Evolutionary conservation across 805 yeast species (phyloP).

Genomic region (Maudiozyma saulgeensis): DNA sequence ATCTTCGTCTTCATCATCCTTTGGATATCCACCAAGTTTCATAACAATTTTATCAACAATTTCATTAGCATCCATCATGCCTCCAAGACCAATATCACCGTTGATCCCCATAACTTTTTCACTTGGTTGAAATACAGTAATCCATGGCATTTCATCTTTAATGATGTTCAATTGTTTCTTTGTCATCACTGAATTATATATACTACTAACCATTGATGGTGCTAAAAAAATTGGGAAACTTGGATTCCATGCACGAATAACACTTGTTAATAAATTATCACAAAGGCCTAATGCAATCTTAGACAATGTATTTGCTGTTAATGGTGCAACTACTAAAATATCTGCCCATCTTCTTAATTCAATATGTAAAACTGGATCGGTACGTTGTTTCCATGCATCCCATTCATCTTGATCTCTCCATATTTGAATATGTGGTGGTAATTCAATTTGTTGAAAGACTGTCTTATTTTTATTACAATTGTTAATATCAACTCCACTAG

Average conservation of each 20-base stretch:
- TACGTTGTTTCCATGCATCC: constrained; percentile 65
- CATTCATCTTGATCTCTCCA: constrained; percentile 96
- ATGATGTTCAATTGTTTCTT: constrained; percentile 69
- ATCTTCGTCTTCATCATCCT: constrained; percentile 38
- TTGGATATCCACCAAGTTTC: constrained; percentile 55
- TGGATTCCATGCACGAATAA: constrained; percentile 94
- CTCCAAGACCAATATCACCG: constrained; percentile 98
- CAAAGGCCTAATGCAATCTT: constrained; percentile 85
- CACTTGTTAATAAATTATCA: constrained; percentile 82
- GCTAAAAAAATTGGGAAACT: constrained; percentile 80
- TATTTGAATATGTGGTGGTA: constrained; percentile 60
- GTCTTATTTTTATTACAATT: constrained; percentile 1
- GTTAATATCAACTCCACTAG: not conserved
- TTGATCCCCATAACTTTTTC: constrained; percentile 88
- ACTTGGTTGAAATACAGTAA: constrained; percentile 80
- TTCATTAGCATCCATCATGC: constrained; percentile 96
- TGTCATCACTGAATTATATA: constrained; percentile 82
- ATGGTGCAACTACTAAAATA: constrained; percentile 79
- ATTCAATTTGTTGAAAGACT: constrained; percentile 42
- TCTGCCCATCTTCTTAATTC: constrained; percentile 96
- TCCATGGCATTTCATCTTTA: constrained; percentile 88
- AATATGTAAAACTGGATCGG: constrained; percentile 89
- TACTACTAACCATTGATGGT: constrained; percentile 89
- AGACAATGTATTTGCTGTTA: constrained; percentile 88
- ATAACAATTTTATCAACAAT: constrained; percentile 75